Evolutionary conservation across 495 filamentous ascomycete genomes (phyloP).

Genomic region (Elaphomyces granulatus): DNA sequence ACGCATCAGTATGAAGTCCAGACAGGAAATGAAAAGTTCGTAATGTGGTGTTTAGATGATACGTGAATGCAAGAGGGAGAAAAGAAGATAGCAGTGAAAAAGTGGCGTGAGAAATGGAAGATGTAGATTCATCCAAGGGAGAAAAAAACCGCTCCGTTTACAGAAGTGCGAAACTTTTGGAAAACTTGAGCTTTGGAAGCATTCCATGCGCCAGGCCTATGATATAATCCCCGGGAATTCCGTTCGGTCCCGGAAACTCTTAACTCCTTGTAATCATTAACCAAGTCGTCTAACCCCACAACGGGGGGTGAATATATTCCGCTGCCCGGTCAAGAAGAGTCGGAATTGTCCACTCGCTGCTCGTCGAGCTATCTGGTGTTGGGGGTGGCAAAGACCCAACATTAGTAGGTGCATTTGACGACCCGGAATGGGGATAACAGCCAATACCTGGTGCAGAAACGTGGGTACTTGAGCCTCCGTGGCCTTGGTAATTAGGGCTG

Average conservation of each 20-base stretch:
- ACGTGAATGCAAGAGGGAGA: no score
- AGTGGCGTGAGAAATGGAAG: not conserved
- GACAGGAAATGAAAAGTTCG: no score
- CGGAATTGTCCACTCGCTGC: conserved; percentile 33
- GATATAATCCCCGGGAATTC: no score
- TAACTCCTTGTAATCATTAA: no score
- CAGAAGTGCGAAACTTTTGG: no score
- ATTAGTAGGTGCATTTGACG: conserved; percentile 8
- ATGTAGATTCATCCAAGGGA: not conserved
- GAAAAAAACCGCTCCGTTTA: not conserved
- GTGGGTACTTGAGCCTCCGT: not conserved
- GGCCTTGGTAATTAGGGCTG: not conserved
- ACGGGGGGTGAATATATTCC: conserved; percentile 35
- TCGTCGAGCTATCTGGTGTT: conserved; percentile 34
- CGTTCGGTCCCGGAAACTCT: no score
- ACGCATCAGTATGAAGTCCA: no score
- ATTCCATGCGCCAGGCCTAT: no score
- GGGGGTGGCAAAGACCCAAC: conserved; percentile 29
- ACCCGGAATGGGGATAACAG: not conserved
- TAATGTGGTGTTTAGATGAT: no score
- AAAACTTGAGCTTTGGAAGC: no score
- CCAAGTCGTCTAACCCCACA: conserved; percentile 23
- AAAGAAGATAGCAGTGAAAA: no score
- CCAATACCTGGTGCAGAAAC: not conserved
- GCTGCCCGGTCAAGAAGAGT: conserved; percentile 32